Evolutionary conservation across 805 yeast species (phyloP), one percentile per base, ranked within the genome.

Genomic region (Candida vartiovaarae): DNA sequence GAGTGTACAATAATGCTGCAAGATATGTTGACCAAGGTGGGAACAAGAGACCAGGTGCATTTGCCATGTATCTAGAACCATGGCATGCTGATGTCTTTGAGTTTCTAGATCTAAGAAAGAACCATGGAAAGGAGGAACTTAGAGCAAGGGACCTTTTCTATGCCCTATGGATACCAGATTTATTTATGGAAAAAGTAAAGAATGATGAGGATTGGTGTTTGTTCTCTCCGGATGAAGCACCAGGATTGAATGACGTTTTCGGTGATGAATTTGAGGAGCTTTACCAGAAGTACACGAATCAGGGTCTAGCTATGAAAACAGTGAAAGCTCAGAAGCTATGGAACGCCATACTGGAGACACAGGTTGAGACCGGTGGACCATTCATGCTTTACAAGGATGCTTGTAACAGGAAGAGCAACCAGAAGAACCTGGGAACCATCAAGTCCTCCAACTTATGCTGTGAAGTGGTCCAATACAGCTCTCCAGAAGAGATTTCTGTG

Each of bases 11-110:
- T 70, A 85, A 89, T 66, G 89, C 98, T 26, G 98, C 99, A 23
- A 79, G 96, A 55, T 93, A 91, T 60, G 98, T 91, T 38, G 98
- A 91, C 59, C 99, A 91, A 71, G 99, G 99, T 50, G 98, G 98
- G 44, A 91, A 91, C 68, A 91, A 90, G 67, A 75, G 99, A 58
- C 99, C 99, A 0, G 98, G 98, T 49, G 99, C 99, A 2, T 85
- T 93, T 64, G 96, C 97, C 32, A 66, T 90, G 29, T 91, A 90
- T 67, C 63, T 91, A 32, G 99, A 91, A 68, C 98, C 99, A 45
- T 91, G 99, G 99, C 99, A 91, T 62, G 78, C 84, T 8, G 99
- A 91, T 59, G 73, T 91, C 31, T 84, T 88, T 63, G 95, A 86
- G 46, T 84, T 91, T 59, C 65, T 93, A 40, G 91, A 90, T 49